Evolutionary conservation across 2,329 filamentous ascomycete species (phyloP).

Genomic region (Claviceps paspali): DNA sequence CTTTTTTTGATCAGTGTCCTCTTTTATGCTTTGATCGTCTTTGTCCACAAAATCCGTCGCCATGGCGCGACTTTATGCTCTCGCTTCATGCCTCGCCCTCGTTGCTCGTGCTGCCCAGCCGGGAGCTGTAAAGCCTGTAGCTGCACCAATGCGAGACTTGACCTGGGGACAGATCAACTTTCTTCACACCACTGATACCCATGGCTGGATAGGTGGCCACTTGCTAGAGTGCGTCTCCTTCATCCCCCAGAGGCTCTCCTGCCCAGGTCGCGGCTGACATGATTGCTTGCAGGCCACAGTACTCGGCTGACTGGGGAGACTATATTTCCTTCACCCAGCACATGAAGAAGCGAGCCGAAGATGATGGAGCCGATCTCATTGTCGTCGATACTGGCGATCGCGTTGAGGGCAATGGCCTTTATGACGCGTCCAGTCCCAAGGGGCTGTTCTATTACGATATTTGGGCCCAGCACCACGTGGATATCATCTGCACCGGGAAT

Average conservation of each 20-base stretch:
- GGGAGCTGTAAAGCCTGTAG: constrained; percentile 59
- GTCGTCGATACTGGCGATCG: constrained; percentile 91
- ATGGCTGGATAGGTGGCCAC: constrained; percentile 92
- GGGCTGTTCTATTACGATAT: constrained; percentile 83
- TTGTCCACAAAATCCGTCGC: constrained; percentile 6
- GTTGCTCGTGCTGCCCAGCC: constrained; percentile 49
- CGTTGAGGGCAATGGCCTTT: constrained; percentile 86
- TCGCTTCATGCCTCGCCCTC: constrained; percentile 17
- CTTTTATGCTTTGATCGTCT: background rate
- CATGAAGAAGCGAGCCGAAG: constrained; percentile 64
- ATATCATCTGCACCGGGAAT: constrained; percentile 78
- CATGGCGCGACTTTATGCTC: constrained; percentile 14
- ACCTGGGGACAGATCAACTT: constrained; percentile 94
- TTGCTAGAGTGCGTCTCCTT: constrained; percentile 55
- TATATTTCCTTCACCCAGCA: constrained; percentile 86
- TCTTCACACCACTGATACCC: constrained; percentile 89
- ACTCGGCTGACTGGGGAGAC: constrained; percentile 94
- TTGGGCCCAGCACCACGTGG: constrained; percentile 65
- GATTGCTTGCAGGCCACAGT: constrained; percentile 49
- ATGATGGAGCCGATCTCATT: constrained; percentile 67
- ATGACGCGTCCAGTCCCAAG: constrained; percentile 77
- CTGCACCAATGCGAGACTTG: constrained; percentile 68
- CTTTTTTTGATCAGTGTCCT: too few relatives aligned
- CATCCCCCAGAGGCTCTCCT: too few relatives aligned
- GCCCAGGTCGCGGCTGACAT: background rate